phyloP scores from a whole-genome alignment of 2,329 filamentous ascomycete species.

The Aspergillus chevalieri region DNA sequence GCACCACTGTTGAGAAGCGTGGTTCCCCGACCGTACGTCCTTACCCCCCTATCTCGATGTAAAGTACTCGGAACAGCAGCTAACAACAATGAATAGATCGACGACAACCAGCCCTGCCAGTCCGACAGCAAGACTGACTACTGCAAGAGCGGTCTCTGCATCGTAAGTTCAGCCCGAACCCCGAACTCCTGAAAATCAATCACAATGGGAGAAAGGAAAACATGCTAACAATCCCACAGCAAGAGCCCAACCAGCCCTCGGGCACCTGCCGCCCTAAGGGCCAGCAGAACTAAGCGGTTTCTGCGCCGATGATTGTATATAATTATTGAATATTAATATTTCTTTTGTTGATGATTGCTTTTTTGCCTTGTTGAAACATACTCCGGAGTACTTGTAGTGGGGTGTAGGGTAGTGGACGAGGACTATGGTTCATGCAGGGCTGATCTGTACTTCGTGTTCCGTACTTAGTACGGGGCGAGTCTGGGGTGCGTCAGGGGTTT shows the following conservation, averaged over 20 bases:
- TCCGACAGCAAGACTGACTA: constrained; percentile 7
- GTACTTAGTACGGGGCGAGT: too few species aligned
- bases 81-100: background rate
- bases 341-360: too few species aligned
- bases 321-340: background rate
- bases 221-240: background rate
- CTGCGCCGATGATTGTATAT: background rate
- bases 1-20: background rate
- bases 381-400: too few species aligned
- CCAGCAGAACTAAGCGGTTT: background rate
- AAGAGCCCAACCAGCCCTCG: background rate
- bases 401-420: too few species aligned
- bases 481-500: too few species aligned
- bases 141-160: background rate
- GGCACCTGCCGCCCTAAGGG: background rate
- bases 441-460: too few species aligned
- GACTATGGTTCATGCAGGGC: too few species aligned
- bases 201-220: too few species aligned
- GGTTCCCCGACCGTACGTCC: constrained; percentile 4
- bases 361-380: background rate
- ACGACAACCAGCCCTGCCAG: constrained; percentile 4
- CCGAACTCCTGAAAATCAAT: background rate
- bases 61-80: too few species aligned
- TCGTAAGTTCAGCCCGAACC: background rate
- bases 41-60: background rate